Evolutionary conservation across 306 rosid species (phyloP), one percentile per base, ranked within the genome.

Genomic region (Boehmeria nivea): DNA sequence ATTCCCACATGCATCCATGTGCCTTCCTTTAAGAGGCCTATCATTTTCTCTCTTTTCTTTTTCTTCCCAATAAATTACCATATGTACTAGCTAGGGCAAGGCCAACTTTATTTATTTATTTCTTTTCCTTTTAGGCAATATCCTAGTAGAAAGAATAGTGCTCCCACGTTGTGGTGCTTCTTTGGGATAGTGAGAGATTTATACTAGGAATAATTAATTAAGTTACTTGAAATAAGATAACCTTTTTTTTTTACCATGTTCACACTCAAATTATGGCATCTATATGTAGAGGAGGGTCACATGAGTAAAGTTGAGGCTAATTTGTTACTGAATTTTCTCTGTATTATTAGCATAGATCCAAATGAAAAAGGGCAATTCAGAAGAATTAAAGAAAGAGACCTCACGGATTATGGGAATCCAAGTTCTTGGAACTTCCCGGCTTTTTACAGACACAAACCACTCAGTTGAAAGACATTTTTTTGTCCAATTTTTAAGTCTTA

Each of bases 1-100:
- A 63, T 40, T 49, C 65, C 62, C 89, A 75, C 86, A 68, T 82
- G 95, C 89, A 62, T 12, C 85, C 87, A 82, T 82, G 95, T 86
- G 87, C 87, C 38, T 58, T 78, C 72, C 57, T 80, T 63, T 68
- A 67, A 43, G 76, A 72, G 61, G 61, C 59, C 68, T 56, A 40
- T 63, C 73, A 60, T 45, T 69, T 46, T 53, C 40, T 60, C 17
- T 67, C 28, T 28, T 37, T 48, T 38, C 42, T 40, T 6, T 59
- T 50, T 33, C 39, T 12, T 39, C 43, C 45, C 19, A 58, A 26
- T 57, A 22, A 40, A 39, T 16, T 24, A 22, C 34, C 50, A 40
- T 27, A 59, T 12, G 54, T 38, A 12, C 52, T 25, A n/a, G n/a
- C n/a, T n/a, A n/a, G n/a, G n/a, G n/a, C n/a, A 51, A 2, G 6